These are phyloP conservation scores for Collariella sp. DNA, from an alignment of 495 filamentous ascomycete genomes.

Conservation along the genomic window DNA sequence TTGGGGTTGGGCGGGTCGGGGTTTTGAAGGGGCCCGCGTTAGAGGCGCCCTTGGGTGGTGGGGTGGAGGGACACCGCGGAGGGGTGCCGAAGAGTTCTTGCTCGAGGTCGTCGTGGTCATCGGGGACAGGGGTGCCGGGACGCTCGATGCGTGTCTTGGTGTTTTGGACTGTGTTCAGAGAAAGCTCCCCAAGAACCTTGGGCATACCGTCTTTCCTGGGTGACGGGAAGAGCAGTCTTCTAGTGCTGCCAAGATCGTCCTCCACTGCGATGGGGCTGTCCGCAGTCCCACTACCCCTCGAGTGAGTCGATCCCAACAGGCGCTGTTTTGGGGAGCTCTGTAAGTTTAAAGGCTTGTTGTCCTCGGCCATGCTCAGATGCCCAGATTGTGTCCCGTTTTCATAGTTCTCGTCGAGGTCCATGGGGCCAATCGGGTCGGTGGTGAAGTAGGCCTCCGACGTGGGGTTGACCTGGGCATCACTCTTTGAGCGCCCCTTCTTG, in stretches of 20 bases:
- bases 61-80: conserved; percentile 50
- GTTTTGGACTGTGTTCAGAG: conserved; percentile 49
- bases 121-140: conserved; percentile 20
- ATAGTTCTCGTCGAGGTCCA: conserved; percentile 22
- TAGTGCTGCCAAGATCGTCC: conserved; percentile 52
- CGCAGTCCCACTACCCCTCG: conserved; percentile 49
- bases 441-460: conserved; percentile 45
- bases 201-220: conserved; percentile 50
- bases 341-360: conserved; percentile 30
- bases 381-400: conserved; percentile 23
- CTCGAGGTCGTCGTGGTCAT: conserved; percentile 40
- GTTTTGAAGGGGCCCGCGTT: conserved; percentile 47
- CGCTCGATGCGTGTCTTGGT: conserved; percentile 16
- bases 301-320: conserved; percentile 35
- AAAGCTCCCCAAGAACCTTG: conserved; percentile 51
- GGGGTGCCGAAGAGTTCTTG: conserved; percentile 51
- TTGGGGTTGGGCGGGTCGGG: conserved; percentile 49
- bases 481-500: conserved; percentile 39
- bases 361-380: conserved; percentile 26
- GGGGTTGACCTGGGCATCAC: conserved; percentile 30
- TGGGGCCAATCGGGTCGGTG: conserved; percentile 39
- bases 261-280: conserved; percentile 55
- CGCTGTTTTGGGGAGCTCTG: conserved; percentile 28
- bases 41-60: conserved; percentile 48
- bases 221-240: conserved; percentile 74